Percentiles rank a stretch among this genome's conserved stretches.
phyloP scores from a whole-genome alignment of 306 rosid genomes.

The Nissolia schottii region DNA sequence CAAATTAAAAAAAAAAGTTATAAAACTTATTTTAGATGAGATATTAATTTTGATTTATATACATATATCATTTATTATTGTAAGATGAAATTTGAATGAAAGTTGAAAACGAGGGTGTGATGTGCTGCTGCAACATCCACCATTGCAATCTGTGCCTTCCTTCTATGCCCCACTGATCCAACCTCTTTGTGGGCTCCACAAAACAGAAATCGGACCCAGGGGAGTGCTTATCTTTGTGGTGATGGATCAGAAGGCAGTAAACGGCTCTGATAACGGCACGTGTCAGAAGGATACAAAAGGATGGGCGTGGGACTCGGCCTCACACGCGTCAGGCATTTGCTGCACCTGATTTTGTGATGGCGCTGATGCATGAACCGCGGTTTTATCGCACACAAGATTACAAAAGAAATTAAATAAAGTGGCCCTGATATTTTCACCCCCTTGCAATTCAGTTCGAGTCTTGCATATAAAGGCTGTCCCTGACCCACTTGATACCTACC shows the following conservation, averaged over 20 bases:
- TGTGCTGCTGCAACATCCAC: background rate
- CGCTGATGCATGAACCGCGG: constrained; percentile 44
- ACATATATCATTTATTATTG: too few species aligned
- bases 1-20: too few species aligned
- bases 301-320: background rate
- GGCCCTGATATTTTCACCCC: background rate
- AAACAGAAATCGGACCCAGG: background rate
- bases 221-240: background rate
- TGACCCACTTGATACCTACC: background rate
- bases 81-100: too few species aligned
- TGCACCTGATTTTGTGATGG: constrained; percentile 22
- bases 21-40: too few species aligned
- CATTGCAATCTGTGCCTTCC: background rate
- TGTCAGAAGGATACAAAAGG: background rate
- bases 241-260: background rate
- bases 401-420: background rate
- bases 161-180: background rate
- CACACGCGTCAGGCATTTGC: constrained; percentile 41
- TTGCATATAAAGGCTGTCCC: constrained; percentile 34
- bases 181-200: background rate
- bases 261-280: constrained; percentile 19
- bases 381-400: background rate
- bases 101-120: background rate
- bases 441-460: too few species aligned
- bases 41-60: too few species aligned